phyloP scores from a whole-genome alignment of 2,329 filamentous ascomycete genomes.

The Apiospora aurea region DNA sequence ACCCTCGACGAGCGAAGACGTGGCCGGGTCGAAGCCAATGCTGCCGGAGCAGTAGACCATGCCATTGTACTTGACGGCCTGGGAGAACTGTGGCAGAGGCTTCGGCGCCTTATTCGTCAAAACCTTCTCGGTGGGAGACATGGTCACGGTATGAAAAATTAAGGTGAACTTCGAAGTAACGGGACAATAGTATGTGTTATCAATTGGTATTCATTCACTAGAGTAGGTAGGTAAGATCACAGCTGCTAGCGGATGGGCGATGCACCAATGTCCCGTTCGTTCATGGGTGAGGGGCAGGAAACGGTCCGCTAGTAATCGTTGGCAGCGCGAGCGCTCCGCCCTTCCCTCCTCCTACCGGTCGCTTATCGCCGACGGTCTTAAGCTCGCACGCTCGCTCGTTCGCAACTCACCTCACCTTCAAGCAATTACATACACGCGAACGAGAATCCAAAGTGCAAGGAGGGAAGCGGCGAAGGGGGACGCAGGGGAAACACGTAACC shows the following conservation, averaged over 20 bases:
- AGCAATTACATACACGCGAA: background rate
- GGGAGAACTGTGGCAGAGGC: conserved; percentile 63
- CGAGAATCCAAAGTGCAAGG: too few species aligned
- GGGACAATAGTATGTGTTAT: background rate
- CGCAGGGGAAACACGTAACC: background rate
- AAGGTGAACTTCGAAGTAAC: background rate
- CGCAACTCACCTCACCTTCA: background rate
- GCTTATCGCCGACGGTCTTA: conserved; percentile 11
- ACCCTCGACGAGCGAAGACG: conserved; percentile 61
- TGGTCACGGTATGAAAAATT: conserved; percentile 26
- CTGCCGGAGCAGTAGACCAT: conserved; percentile 76
- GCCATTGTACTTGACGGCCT: conserved; percentile 68
- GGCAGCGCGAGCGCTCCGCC: background rate
- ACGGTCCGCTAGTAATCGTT: background rate
- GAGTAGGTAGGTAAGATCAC: background rate
- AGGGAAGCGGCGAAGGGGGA: background rate
- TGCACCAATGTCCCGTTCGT: background rate
- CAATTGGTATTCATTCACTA: background rate
- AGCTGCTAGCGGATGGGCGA: background rate
- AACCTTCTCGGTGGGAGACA: conserved; percentile 48
- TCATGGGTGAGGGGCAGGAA: background rate
- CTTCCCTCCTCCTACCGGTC: background rate
- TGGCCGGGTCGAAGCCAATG: conserved; percentile 64
- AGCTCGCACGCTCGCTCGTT: background rate
- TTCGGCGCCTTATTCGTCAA: conserved; percentile 56